These are phyloP conservation scores for Sporothrix luriei DNA, from an alignment of 2,329 filamentous ascomycete genomes.

Conservation along the genomic window DNA sequence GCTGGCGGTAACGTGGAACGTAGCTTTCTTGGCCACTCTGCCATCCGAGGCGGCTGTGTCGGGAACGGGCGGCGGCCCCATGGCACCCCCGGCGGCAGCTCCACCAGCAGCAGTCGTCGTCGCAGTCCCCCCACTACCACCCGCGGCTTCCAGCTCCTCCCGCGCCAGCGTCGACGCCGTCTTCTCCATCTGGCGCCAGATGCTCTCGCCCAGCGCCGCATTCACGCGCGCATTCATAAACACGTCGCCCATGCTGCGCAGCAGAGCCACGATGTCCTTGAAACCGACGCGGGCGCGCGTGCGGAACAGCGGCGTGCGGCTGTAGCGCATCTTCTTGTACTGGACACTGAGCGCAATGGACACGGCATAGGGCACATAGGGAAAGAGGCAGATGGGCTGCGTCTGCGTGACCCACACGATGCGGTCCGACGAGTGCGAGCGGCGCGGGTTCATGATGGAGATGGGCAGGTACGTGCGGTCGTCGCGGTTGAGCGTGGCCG, in stretches of 20 bases:
- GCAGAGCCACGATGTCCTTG: conserved; percentile 55
- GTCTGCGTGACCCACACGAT: conserved; percentile 58
- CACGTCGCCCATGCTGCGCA: conserved; percentile 57
- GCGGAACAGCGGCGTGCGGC: conserved; percentile 61
- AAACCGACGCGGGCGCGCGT: conserved; percentile 59
- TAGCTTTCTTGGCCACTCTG: background rate
- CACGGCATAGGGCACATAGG: conserved; percentile 64
- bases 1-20: background rate
- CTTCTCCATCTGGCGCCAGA: conserved; percentile 59
- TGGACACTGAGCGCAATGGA: conserved; percentile 64
- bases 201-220: conserved; percentile 57
- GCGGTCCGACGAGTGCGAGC: conserved; percentile 60
- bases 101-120: background rate
- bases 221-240: conserved; percentile 62
- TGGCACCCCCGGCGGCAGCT: background rate
- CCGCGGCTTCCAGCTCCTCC: conserved; percentile 31
- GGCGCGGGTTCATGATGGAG: conserved; percentile 57
- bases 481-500: conserved; percentile 42
- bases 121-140: background rate
- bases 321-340: conserved; percentile 66
- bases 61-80: conserved; percentile 8
- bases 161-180: conserved; percentile 50
- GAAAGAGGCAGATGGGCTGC: conserved; percentile 57
- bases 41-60: background rate
- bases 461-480: conserved; percentile 49